A percentile compares a stretch with the other conserved stretches of the same genome.
Evolutionary conservation across 768 basidiomycete species (phyloP).

Genomic region (Phylloporus sp.): DNA sequence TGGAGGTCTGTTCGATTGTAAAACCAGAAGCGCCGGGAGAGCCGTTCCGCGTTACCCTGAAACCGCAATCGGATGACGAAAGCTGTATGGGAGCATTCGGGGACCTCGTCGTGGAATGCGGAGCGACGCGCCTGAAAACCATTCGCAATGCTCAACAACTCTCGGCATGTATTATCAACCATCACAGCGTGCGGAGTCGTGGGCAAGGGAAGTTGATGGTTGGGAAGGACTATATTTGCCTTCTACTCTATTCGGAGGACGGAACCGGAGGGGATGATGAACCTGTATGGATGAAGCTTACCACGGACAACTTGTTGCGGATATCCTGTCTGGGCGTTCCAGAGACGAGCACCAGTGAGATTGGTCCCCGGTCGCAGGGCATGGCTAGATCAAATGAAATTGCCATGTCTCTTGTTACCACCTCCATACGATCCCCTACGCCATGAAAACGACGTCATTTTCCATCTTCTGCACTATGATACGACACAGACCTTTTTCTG

Average conservation of each 20-base stretch:
- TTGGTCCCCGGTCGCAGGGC: too few relatives aligned
- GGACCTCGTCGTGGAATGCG: neutral
- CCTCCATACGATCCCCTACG: neutral
- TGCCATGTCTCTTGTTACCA: neutral
- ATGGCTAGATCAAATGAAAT: neutral
- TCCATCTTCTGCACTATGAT: neutral
- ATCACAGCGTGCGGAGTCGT: neutral
- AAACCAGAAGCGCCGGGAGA: neutral
- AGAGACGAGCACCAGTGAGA: neutral
- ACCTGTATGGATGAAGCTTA: slow-evolving; percentile 2
- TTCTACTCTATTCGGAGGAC: neutral
- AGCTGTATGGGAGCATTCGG: neutral
- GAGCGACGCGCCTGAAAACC: neutral
- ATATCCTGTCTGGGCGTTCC: neutral
- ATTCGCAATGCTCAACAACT: neutral
- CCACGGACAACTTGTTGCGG: slow-evolving; percentile 6
- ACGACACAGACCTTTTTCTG: too few relatives aligned
- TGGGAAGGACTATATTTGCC: slow-evolving; percentile 2
- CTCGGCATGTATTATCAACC: slow-evolving; percentile 4
- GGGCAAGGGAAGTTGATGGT: neutral
- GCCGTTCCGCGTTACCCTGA: neutral
- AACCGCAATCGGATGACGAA: neutral
- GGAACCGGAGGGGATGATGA: neutral
- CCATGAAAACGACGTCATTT: neutral
- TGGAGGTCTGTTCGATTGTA: neutral